Evolutionary conservation across 345 rosid genomes (phyloP).

Genomic region (Salix suchowensis): DNA sequence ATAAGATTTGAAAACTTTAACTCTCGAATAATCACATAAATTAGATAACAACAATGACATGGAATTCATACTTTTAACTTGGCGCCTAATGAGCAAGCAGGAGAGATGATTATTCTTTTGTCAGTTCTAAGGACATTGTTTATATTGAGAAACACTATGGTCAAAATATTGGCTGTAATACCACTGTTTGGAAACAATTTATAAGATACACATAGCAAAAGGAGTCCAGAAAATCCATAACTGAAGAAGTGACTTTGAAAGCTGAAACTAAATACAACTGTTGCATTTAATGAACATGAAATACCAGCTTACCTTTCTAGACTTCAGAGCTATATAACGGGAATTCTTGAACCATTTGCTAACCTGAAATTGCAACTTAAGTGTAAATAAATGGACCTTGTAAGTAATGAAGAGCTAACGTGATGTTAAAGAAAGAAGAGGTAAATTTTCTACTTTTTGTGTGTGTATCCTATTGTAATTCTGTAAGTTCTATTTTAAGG

Average conservation of each 20-base stretch:
- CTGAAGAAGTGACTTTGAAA: neutral
- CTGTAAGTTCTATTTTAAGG: neutral
- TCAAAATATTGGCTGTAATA: neutral
- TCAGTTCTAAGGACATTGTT: neutral
- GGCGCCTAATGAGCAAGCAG: neutral
- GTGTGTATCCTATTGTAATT: neutral
- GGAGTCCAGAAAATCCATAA: neutral
- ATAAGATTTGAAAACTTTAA: neutral
- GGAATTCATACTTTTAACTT: neutral
- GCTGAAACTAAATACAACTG: neutral
- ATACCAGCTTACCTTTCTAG: slow-evolving; percentile 60
- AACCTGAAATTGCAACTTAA: slow-evolving; percentile 52
- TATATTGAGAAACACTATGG: neutral
- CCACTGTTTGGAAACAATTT: neutral
- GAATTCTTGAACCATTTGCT: slow-evolving; percentile 98
- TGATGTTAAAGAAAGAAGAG: neutral
- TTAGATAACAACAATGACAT: neutral
- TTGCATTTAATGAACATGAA: neutral
- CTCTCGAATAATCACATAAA: neutral
- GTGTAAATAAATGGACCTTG: slow-evolving; percentile 10
- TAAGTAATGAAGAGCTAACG: neutral
- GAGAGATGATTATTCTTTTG: neutral
- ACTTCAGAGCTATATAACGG: slow-evolving; percentile 71
- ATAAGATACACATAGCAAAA: neutral
- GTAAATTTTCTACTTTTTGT: neutral